A percentile compares a stretch with the other conserved stretches of the same genome.
phyloP scores from a whole-genome alignment of 2,329 filamentous ascomycete species.

The Diaporthe sp. region DNA sequence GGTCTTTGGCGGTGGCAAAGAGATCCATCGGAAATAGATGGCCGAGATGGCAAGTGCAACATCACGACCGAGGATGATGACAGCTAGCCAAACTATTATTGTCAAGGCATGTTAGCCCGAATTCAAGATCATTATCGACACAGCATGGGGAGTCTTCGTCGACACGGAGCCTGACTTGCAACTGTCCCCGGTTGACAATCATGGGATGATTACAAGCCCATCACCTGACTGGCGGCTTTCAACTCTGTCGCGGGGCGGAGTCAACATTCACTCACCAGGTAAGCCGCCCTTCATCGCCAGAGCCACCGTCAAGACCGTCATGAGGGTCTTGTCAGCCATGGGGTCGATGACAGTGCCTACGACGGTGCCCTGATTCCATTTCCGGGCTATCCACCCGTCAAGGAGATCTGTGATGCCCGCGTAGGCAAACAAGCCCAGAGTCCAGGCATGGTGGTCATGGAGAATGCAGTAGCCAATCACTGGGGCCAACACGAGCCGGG shows the following conservation, averaged over 20 bases:
- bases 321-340: slow-evolving; percentile 96
- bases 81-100: slow-evolving; percentile 81
- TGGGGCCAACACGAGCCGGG: slow-evolving; percentile 86
- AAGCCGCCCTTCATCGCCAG: slow-evolving; percentile 86
- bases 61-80: slow-evolving; percentile 92
- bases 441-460: slow-evolving; percentile 83
- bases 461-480: slow-evolving; percentile 91
- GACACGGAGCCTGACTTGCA: background rate
- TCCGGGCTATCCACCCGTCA: slow-evolving; percentile 93
- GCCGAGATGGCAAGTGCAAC: slow-evolving; percentile 86
- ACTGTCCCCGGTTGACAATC: background rate
- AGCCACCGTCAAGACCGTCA: slow-evolving; percentile 92
- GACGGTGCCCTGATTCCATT: slow-evolving; percentile 90
- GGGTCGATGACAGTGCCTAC: slow-evolving; percentile 96
- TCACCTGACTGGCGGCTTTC: background rate
- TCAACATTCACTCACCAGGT: slow-evolving; percentile 72
- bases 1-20: slow-evolving; percentile 92
- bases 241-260: background rate
- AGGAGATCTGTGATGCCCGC: slow-evolving; percentile 92
- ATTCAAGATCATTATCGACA: too few species aligned
- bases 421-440: slow-evolving; percentile 90
- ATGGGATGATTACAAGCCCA: background rate
- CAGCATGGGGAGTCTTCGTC: background rate
- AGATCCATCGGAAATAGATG: slow-evolving; percentile 97
- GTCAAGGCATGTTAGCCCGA: slow-evolving; percentile 25